Conservation (phyloP, 176 grass and related monocot species). For the Urochloa ruziziensis region DNA sequence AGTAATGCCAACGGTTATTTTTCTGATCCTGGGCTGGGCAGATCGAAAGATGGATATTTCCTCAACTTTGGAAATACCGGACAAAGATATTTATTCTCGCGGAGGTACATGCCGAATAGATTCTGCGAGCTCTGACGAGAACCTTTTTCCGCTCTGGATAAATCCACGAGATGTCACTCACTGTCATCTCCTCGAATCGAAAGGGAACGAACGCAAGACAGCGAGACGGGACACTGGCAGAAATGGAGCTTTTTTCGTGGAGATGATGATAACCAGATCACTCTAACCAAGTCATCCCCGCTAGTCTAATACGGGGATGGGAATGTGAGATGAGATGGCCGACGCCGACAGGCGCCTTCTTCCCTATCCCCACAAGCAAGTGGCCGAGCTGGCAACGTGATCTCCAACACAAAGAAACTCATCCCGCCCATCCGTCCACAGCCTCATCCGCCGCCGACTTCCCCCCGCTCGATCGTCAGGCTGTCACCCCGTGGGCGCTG, state of each 20-base stretch:
- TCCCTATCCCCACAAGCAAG: not conserved
- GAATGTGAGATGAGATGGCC: too few species aligned
- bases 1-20: not conserved
- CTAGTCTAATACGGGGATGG: too few species aligned
- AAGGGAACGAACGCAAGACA: not conserved
- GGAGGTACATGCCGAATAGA: not conserved
- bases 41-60: not conserved
- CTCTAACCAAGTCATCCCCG: not conserved
- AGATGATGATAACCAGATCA: not conserved
- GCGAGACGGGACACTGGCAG: not conserved
- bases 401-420: too few species aligned
- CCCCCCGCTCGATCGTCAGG: too few species aligned
- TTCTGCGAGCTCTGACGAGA: not conserved
- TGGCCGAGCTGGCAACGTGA: not conserved
- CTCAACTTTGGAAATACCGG: not conserved
- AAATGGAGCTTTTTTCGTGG: not conserved
- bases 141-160: not conserved
- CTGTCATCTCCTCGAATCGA: not conserved
- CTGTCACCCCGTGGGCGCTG: not conserved
- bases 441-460: not conserved
- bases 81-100: not conserved
- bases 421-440: too few species aligned
- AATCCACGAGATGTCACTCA: not conserved
- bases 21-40: not conserved
- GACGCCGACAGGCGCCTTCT: not conserved